A percentile compares a stretch with the other conserved stretches of the same genome.
phyloP scores from a whole-genome alignment of 2,329 filamentous ascomycete species.

The Diaporthe caulivora region DNA sequence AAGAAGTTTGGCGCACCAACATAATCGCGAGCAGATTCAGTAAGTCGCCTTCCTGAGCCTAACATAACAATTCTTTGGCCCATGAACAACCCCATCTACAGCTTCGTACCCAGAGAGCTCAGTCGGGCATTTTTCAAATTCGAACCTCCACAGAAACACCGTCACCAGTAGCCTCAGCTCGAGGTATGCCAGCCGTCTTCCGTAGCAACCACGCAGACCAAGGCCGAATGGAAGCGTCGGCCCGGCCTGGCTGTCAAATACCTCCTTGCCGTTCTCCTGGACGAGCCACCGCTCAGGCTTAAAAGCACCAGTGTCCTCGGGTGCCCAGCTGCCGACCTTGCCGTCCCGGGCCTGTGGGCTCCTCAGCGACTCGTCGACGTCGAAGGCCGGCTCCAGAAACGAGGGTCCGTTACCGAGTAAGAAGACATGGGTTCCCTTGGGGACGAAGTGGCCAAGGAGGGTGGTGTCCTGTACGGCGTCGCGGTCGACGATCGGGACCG shows the following conservation, averaged over 20 bases:
- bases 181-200: slow-evolving; percentile 46
- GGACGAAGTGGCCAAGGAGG: slow-evolving; percentile 55
- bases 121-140: slow-evolving; percentile 45
- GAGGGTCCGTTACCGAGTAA: slow-evolving; percentile 52
- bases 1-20: no score
- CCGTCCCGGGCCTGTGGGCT: slow-evolving; percentile 20
- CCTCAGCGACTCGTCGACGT: slow-evolving; percentile 27
- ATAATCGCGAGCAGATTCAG: background rate
- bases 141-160: slow-evolving; percentile 47
- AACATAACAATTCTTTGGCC: slow-evolving; percentile 33
- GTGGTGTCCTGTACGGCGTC: slow-evolving; percentile 54
- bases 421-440: slow-evolving; percentile 57
- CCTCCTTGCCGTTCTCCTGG: slow-evolving; percentile 3
- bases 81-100: slow-evolving; percentile 33
- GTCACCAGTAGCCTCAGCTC: slow-evolving; percentile 46
- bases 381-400: slow-evolving; percentile 17
- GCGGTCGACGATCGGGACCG: slow-evolving; percentile 60
- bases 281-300: slow-evolving; percentile 36
- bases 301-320: slow-evolving; percentile 26
- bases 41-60: slow-evolving; percentile 12
- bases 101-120: slow-evolving; percentile 30
- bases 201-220: slow-evolving; percentile 46
- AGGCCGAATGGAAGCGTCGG: slow-evolving; percentile 45
- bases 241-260: slow-evolving; percentile 44
- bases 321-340: slow-evolving; percentile 18